Evolutionary conservation across 345 rosid genomes (phyloP), one percentile per base, ranked within the genome.

Genomic region (Turnera subulata): DNA sequence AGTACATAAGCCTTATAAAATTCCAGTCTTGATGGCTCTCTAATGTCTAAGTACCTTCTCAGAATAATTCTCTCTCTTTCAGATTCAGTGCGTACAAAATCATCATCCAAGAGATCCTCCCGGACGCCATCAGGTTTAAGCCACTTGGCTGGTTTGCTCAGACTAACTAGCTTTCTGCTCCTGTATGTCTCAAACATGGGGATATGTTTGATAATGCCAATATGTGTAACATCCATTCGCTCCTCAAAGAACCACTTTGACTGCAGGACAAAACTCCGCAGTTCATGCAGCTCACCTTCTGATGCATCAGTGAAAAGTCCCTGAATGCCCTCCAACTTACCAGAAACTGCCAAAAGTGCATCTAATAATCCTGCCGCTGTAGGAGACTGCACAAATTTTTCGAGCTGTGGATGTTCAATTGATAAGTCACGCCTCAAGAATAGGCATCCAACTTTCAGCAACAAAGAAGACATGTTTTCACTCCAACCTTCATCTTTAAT

Each of bases 221-320:
- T 73, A 60, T 84, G 93, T 25, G 60, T 53, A 46, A 75, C 86
- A 63, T 76, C 79, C 84, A 91, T 83, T 53, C 72, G 69, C 59
- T 85, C 88, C 60, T 84, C 86, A 70, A 67, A 64, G 64, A 84
- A 91, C 98, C 98, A 91, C 79, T 91, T 91, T 25, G 91, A 82
- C 74, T 91, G 98, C 70, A 91, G 86, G 81, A 91, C 69, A 80
- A 79, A 91, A 77, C 81, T 85, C 46, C 88, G 80, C 42, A 91
- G 76, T 73, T 91, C 96, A 71, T 85, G 96, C 70, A 91, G 60
- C 72, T 91, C 96, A 24, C 88, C 88, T 61, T 80, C 95, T 59
- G 86, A 88, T 74, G 81, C 91, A 51, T 73, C 66, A 56, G 40
- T 20, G 62, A 91, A 91, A 75, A 88, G 73, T 21, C 60, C 75